Evolutionary conservation across 164 flowering plant species (phyloP), one percentile per base, ranked within the genome.

Genomic region (Echeveria elegans): DNA sequence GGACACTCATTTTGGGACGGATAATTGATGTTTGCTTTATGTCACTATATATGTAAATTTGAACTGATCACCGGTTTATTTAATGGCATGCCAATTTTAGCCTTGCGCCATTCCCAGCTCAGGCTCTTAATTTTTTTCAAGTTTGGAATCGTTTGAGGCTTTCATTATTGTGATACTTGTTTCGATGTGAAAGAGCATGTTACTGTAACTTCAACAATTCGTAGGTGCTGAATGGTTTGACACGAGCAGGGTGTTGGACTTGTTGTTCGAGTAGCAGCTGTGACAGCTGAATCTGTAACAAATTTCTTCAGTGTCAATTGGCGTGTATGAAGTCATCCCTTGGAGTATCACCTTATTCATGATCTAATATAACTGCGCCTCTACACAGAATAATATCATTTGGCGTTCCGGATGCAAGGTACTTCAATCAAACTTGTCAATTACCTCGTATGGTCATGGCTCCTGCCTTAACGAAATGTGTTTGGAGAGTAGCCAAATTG

Each of bases 271-370:
- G 72, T 94, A 56, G 85, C 90, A 48, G 84, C 98, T 48, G 73
- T 38, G 71, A 81, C 87, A 40, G 89, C 98, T 16, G 95, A 89
- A 73, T 80, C 92, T 12, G 92, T 93, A 83, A 90, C 76, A 75
- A 70, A 29, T 90, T 93, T 67, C 75, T 93, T 58, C 80, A 70
- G 32, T 73, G 76, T 72, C 86, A 89, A 48, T 74, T 93, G 74
- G 83, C 86, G 45, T 69, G 79, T 71, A 16, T 90, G 85, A 95
- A 86, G 77, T 72, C 81, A 3, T 65, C 84, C 32, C 77, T 93
- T 58, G 97, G 98, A 56, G 82, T 70, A 19, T 26, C 78, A 6
- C 96, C 96, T 11, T 93, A 90, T 73, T 32, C 59, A 65, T 78
- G 78, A 77, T 24, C 29, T 23, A 53, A 7, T 24, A 23, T 53